These are phyloP conservation scores for Mucor circinelloides DNA, from an alignment of 371 early-diverging fungal species.

Conservation along the genomic window DNA sequence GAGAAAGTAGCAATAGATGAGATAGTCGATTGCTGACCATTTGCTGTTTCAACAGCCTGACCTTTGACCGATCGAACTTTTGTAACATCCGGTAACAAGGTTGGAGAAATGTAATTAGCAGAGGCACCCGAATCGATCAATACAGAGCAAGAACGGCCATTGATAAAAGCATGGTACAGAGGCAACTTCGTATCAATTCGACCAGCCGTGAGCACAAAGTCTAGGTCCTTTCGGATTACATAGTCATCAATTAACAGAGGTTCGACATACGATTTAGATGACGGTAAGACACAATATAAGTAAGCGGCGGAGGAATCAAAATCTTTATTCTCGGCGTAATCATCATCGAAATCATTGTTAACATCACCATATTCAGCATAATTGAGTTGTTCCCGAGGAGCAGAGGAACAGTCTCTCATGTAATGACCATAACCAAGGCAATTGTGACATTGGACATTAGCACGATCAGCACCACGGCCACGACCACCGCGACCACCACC, in stretches of 20 bases:
- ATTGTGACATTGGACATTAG: not conserved
- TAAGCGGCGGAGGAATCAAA: not conserved
- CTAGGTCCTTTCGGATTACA: not conserved
- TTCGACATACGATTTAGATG: not conserved
- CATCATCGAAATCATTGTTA: not conserved
- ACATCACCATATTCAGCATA: not conserved
- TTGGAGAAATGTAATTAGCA: not conserved
- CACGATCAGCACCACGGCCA: too few relatives aligned
- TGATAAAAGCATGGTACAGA: not conserved
- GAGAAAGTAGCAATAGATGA: not conserved
- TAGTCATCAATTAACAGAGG: not conserved
- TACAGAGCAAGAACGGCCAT: not conserved
- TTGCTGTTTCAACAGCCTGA: constrained; percentile 7
- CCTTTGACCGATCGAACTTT: not conserved
- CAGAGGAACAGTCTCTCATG: not conserved
- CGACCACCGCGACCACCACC: too few relatives aligned
- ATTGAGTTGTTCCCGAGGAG: not conserved
- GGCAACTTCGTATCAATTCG: not conserved
- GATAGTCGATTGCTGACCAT: constrained; percentile 4
- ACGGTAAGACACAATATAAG: not conserved
- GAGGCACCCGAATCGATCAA: constrained; percentile 3
- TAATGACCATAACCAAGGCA: not conserved
- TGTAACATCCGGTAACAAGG: not conserved
- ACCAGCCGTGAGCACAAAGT: not conserved
- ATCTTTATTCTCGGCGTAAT: not conserved